Percentiles rank a stretch among this genome's conserved stretches.
phyloP scores from a whole-genome alignment of 331 rosid genomes.

The Malus hybrid region DNA sequence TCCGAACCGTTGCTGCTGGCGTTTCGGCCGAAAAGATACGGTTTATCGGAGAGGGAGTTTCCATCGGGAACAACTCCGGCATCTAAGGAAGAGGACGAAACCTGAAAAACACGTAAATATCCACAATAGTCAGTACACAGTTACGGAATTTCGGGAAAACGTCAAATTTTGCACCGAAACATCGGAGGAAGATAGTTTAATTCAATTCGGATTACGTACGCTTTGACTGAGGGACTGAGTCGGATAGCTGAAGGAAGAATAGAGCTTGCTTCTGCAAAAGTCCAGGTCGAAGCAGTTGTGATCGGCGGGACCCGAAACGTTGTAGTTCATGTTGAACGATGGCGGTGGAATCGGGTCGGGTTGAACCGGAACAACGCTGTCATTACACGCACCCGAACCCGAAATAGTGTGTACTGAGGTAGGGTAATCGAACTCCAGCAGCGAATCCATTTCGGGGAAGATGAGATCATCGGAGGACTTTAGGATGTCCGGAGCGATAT shows the following conservation, averaged over 20 bases:
- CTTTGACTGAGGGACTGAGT: conserved; percentile 74
- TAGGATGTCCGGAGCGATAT: conserved; percentile 39
- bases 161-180: not conserved
- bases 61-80: conserved; percentile 91
- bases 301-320: not conserved
- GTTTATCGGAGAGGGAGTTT: conserved; percentile 54
- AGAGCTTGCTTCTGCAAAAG: conserved; percentile 75
- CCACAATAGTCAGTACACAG: not conserved
- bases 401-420: conserved; percentile 35
- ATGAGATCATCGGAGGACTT: conserved; percentile 42
- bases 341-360: conserved; percentile 31
- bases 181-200: not conserved
- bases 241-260: conserved; percentile 56
- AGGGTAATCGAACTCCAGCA: conserved; percentile 63
- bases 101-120: conserved; percentile 21
- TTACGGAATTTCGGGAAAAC: not conserved
- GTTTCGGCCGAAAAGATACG: conserved; percentile 44
- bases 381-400: conserved; percentile 27
- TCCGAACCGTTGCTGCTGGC: conserved; percentile 25
- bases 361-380: conserved; percentile 88
- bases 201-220: conserved; percentile 29
- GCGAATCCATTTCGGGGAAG: conserved; percentile 70
- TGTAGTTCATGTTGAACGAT: conserved; percentile 17
- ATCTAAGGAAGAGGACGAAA: conserved; percentile 73
- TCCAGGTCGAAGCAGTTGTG: conserved; percentile 67